A percentile compares a stretch with the other conserved stretches of the same genome.
phyloP scores from a whole-genome alignment of 345 rosid genomes.

The Salix purpurea region DNA sequence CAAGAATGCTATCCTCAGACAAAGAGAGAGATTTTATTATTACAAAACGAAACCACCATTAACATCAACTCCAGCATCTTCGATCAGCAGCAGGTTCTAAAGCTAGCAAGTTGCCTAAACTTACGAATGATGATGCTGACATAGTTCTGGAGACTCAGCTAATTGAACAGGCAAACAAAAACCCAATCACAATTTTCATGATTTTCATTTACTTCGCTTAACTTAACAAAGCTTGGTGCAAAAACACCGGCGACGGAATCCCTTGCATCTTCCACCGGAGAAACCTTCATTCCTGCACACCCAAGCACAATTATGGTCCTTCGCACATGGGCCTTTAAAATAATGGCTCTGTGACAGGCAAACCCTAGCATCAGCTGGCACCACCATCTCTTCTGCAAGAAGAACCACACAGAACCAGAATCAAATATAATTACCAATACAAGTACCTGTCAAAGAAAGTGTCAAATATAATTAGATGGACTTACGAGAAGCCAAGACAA shows the following conservation, averaged over 20 bases:
- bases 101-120: too few species aligned
- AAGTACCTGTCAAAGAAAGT: neutral
- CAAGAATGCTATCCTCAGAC: too few species aligned
- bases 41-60: too few species aligned
- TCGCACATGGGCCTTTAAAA: constrained; percentile 25
- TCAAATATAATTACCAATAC: neutral
- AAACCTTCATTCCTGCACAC: constrained; percentile 40
- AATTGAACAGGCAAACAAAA: too few species aligned
- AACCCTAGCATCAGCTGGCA: constrained; percentile 25
- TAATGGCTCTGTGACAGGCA: constrained; percentile 37
- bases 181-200: too few species aligned
- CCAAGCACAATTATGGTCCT: constrained; percentile 32
- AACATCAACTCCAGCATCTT: too few species aligned
- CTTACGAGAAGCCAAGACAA: constrained; percentile 31
- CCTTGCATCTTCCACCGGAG: constrained; percentile 37
- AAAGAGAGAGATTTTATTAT: too few species aligned
- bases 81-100: too few species aligned
- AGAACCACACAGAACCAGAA: neutral
- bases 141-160: too few species aligned
- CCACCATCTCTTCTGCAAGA: constrained; percentile 10
- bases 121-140: too few species aligned
- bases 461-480: neutral
- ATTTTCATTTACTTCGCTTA: too few species aligned
- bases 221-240: constrained; percentile 35
- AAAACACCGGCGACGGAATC: constrained; percentile 38